phyloP scores from a whole-genome alignment of 164 flowering plant species.

The Nymphaea colorata region DNA sequence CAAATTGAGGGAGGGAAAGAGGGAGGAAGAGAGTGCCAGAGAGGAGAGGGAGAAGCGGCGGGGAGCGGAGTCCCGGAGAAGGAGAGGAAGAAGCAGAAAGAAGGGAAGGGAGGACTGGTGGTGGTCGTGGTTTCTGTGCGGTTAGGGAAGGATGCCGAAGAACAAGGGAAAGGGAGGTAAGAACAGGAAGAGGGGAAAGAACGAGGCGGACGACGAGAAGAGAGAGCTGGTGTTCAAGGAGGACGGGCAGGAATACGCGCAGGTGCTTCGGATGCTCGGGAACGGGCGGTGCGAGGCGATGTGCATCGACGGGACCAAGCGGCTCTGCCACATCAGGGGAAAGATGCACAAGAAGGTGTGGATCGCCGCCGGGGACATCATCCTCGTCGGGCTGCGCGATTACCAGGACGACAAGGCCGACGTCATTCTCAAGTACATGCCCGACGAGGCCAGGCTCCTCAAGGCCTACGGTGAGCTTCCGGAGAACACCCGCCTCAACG shows the following conservation, averaged over 20 bases:
- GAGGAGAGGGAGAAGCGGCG: not conserved
- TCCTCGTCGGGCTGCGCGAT: conserved; percentile 20
- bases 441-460: conserved; percentile 18
- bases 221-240: conserved; percentile 23
- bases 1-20: not conserved
- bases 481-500: conserved; percentile 16
- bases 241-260: conserved; percentile 22
- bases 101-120: not conserved
- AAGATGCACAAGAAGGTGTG: conserved; percentile 25
- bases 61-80: not conserved
- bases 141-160: conserved; percentile 14
- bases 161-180: conserved; percentile 27
- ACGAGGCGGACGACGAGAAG: conserved; percentile 25
- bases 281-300: conserved; percentile 51
- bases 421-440: conserved; percentile 22
- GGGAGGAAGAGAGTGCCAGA: no score
- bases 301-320: conserved; percentile 33
- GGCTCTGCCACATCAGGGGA: conserved; percentile 20
- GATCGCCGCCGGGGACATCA: conserved; percentile 22
- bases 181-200: conserved; percentile 24
- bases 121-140: no score
- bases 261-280: conserved; percentile 31
- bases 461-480: conserved; percentile 23
- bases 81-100: not conserved
- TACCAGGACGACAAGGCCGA: conserved; percentile 23